A percentile compares a stretch with the other conserved stretches of the same genome.
phyloP scores from a whole-genome alignment of 139 green algal species.

The Haematococcus lacustris region DNA sequence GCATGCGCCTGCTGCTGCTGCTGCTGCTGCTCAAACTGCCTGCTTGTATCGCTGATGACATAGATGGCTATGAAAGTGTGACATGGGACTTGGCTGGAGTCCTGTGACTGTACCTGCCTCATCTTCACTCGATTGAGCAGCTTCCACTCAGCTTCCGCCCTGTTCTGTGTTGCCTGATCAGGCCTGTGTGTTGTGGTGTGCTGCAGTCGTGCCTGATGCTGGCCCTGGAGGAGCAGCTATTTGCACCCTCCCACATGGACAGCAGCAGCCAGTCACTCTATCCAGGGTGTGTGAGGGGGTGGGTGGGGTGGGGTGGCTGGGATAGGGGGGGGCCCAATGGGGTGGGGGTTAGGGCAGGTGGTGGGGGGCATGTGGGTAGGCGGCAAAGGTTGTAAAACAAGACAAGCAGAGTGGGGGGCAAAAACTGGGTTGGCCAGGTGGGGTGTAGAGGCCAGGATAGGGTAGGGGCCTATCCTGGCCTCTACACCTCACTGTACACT shows the following conservation, averaged over 20 bases:
- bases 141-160: neutral
- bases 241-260: slow-evolving; percentile 33
- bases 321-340: neutral
- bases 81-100: neutral
- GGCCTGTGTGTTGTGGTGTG: no score
- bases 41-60: neutral
- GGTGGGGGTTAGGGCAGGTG: neutral
- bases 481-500: no score
- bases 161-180: no score
- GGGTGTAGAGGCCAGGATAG: neutral
- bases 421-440: neutral
- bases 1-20: neutral
- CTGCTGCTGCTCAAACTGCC: neutral
- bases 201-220: slow-evolving; percentile 62
- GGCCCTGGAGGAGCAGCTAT: slow-evolving; percentile 70
- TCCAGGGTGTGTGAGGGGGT: neutral
- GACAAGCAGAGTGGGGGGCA: neutral
- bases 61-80: neutral
- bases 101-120: neutral
- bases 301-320: neutral
- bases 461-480: no score
- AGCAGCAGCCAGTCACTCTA: slow-evolving; percentile 15
- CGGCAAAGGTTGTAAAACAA: neutral
- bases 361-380: neutral
- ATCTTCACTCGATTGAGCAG: neutral